These are phyloP conservation scores for Penicillium arizonense DNA, from an alignment of 495 filamentous ascomycete genomes.

Conservation along the genomic window DNA sequence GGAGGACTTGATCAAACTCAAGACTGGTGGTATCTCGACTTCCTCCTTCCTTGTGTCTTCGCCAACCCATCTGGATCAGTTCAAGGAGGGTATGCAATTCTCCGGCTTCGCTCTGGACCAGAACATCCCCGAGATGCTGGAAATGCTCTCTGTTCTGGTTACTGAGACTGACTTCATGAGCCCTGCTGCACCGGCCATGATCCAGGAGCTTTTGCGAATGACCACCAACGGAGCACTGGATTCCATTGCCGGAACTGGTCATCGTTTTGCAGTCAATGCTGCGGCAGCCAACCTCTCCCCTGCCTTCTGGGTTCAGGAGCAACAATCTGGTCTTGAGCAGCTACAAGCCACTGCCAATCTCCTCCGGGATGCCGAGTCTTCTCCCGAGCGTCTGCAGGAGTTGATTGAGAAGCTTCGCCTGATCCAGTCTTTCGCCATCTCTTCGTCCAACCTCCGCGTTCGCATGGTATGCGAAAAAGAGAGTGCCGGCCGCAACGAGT, in stretches of 20 bases:
- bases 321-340: slow-evolving; percentile 82
- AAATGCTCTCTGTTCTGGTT: slow-evolving; percentile 75
- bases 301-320: slow-evolving; percentile 68
- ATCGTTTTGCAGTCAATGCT: slow-evolving; percentile 77
- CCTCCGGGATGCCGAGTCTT: slow-evolving; percentile 50
- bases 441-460: slow-evolving; percentile 59
- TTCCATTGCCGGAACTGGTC: slow-evolving; percentile 81
- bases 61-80: slow-evolving; percentile 64
- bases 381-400: slow-evolving; percentile 63
- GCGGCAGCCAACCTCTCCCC: slow-evolving; percentile 77
- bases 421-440: slow-evolving; percentile 77
- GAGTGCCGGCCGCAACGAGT: slow-evolving; percentile 66
- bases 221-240: slow-evolving; percentile 89
- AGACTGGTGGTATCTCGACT: slow-evolving; percentile 87
- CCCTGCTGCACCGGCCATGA: slow-evolving; percentile 73
- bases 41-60: slow-evolving; percentile 75
- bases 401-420: slow-evolving; percentile 81
- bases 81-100: slow-evolving; percentile 78
- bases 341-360: slow-evolving; percentile 78
- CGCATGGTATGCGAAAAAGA: slow-evolving; percentile 84
- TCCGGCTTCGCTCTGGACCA: slow-evolving; percentile 82
- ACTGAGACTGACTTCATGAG: slow-evolving; percentile 87
- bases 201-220: slow-evolving; percentile 79
- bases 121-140: slow-evolving; percentile 88
- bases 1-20: slow-evolving; percentile 92